A percentile compares a stretch with the other conserved stretches of the same genome.
These are phyloP conservation scores for Entamoeba invadens DNA, from an alignment of 208 protist species.

Conservation along the genomic window DNA sequence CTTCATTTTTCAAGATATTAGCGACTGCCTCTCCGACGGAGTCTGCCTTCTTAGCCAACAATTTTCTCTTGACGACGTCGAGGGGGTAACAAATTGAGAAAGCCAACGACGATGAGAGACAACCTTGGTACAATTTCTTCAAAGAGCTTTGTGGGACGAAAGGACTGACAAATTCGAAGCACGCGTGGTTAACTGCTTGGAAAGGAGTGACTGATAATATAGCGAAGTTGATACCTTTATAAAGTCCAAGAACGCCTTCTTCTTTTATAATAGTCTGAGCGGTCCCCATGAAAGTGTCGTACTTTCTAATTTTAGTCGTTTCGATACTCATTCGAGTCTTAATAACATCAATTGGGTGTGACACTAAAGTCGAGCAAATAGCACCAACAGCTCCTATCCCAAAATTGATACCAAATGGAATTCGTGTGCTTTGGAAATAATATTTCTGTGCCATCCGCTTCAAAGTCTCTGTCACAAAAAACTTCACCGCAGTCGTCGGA, in stretches of 20 bases:
- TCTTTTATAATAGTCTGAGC: background rate
- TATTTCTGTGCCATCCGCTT: background rate
- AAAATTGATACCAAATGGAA: background rate
- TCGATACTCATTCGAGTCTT: background rate
- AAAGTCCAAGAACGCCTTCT: background rate
- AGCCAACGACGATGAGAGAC: background rate
- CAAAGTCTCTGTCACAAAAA: background rate
- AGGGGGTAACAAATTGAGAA: background rate
- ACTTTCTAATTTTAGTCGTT: background rate
- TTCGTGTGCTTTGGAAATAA: background rate
- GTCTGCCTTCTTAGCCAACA: background rate
- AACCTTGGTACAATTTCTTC: background rate
- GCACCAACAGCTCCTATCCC: background rate
- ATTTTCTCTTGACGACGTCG: background rate
- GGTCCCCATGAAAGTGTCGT: background rate
- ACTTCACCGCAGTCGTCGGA: background rate
- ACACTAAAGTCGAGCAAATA: background rate
- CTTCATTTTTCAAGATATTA: background rate
- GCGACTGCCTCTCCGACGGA: background rate
- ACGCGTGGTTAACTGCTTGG: background rate
- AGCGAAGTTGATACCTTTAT: background rate
- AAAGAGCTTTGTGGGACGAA: background rate
- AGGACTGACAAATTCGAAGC: background rate
- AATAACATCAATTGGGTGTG: background rate
- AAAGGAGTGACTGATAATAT: background rate